Base-by-base conservation (phyloP, 2,329 filamentous ascomycete genomes). In the Seiridium unicorne region DNA sequence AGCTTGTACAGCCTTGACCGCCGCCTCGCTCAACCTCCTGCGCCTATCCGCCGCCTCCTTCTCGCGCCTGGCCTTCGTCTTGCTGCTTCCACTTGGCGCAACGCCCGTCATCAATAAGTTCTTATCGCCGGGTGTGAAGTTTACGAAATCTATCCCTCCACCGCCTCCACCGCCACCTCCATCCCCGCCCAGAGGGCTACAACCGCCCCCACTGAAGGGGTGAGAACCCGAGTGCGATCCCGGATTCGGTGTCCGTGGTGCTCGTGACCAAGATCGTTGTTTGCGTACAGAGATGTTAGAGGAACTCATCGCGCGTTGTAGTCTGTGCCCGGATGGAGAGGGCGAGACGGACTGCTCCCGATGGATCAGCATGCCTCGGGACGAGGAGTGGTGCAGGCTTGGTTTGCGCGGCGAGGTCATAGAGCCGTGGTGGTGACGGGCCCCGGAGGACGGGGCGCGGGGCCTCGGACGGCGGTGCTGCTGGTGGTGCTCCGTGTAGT, bases 11-110 rank as follows among this genome's bases (percentile, higher is more conserved):
- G 88, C 89, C 73, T 85, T 85, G 63, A 89, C 76, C 36, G 90
- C 88, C 6, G 87, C 86, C 73, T 91, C 86, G 68, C 84, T 88
- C 59, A 93, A 71, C 71, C 84, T 82, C 66, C 88, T 78, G 68
- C 91, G 81, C 75, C 89, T 88, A 70, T 97, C 94, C 57, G 84
- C 81, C 1, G 92, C 92, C 77, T 97, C 94, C 73, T 92, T 90
- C 74, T 98, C 94, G 55, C 95, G 80, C 59, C 93, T 80, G n/a
- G 92, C 92, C 73, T 97, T 97, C 7, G 95, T 98, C 84, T 98
- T 98, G 66, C 87, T 91, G 66, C 89, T 93, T 8, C 95, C 95
- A 65, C 89, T 93, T 1, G 94, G 94, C 51, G 95, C 95, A 10
- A 99, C 95, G 4, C 93, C 94, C 6, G 86, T 92, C 74, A 99